Base-by-base conservation (phyloP, 441 rosid species). In the Jatropha multifida region DNA sequence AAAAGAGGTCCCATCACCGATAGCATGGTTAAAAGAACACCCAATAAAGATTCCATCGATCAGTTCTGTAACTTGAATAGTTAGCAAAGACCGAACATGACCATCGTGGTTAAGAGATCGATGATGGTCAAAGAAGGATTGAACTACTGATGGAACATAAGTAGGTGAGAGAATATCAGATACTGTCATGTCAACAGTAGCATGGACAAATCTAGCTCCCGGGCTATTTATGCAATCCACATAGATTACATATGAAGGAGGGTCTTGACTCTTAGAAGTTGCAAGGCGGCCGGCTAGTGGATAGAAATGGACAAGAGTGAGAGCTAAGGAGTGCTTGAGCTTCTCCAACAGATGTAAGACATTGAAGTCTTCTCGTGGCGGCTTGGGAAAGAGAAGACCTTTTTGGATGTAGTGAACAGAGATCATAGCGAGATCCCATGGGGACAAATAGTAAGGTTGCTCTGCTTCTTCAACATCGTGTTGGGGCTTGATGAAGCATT, bases 31-130 rank as follows among this genome's bases (percentile, higher is more conserved):
- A 81, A 88, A 79, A 6, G 96, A 92, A 58, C 87, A 44, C 26
- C 96, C 98, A n/a, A 90, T 74, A 82, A 94, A 92, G 11, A 94
- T 64, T 2, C 98, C 96, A 73, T 94, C 96, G 5, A 78, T 74
- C 8, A 92, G 63, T 58, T 92, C 89, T 0, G 92, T 94, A 8
- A 84, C 90, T 77, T 92, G 87, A 60, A 92, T 72, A 0, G 92
- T 71, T 7, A 94, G 71, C 73, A 88, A 80, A 38, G 91, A 79
- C 54, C 55, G 26, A 46, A 73, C 26, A 66, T 86, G 92, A 1
- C 97, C 94, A 73, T 90, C 92, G 23, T 89, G 88, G 80, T 88
- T 85, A 40, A 88, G 44, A 0, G 92, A 93, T 69, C 79, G 71
- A 49, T 90, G 85, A 27, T 87, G 91, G 74, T 89, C 90, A 26